Conservation (phyloP, 2,329 filamentous ascomycete species). For the Fusarium neocosmosporiellum region DNA sequence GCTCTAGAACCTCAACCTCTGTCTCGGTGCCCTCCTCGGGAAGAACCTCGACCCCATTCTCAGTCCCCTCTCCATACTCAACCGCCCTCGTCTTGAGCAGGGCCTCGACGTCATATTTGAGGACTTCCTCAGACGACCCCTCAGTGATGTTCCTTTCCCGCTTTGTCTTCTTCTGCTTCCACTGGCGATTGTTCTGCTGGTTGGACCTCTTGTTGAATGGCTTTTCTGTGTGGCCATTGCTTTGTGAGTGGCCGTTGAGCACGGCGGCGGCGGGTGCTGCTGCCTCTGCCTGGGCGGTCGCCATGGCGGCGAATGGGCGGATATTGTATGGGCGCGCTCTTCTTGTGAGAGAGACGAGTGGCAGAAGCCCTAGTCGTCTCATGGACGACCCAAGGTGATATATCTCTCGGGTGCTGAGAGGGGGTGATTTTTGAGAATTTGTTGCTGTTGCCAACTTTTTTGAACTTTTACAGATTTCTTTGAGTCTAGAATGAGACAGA, state of each 20-base stretch:
- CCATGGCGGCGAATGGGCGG: constrained; percentile 41
- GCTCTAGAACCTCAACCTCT: constrained; percentile 81
- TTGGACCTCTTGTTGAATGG: constrained; percentile 41
- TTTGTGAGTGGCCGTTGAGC: constrained; percentile 32
- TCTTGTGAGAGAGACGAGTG: constrained; percentile 22
- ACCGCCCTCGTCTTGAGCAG: constrained; percentile 59
- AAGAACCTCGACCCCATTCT: constrained; percentile 53
- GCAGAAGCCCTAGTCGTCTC: constrained; percentile 34
- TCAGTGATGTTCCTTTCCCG: constrained; percentile 69
- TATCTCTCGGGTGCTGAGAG: not conserved
- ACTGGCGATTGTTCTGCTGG: constrained; percentile 36
- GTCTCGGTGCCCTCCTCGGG: constrained; percentile 79
- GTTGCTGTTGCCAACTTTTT: not conserved
- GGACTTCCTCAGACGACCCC: constrained; percentile 74
- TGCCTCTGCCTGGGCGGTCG: constrained; percentile 28
- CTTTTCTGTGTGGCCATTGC: constrained; percentile 15
- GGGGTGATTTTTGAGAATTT: not conserved
- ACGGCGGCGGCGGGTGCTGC: constrained; percentile 3
- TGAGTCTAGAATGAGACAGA: constrained; percentile 27
- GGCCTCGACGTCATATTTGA: constrained; percentile 70
- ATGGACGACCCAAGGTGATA: constrained; percentile 16
- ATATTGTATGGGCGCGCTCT: constrained; percentile 28
- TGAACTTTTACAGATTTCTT: constrained; percentile 19
- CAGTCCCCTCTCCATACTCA: constrained; percentile 42
- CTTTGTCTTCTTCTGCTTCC: constrained; percentile 65